Conservation (phyloP, 345 rosid species). For the Salix caprea region DNA sequence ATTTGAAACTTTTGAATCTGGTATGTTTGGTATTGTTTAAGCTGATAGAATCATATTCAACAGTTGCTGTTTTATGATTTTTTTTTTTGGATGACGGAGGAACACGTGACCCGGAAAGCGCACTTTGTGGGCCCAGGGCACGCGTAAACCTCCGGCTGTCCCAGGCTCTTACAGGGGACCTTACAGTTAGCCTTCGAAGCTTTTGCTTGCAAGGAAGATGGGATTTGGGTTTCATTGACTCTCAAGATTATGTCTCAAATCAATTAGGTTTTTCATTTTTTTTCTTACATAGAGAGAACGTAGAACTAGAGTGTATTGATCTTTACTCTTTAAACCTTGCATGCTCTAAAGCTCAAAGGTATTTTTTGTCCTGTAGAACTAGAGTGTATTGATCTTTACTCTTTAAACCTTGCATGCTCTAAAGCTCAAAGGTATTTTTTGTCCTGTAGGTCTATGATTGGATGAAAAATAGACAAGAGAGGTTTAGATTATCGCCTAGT, state of each 20-base stretch:
- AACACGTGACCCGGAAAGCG: too few species aligned
- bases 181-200: too few species aligned
- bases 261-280: not conserved
- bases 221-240: not conserved
- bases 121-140: too few species aligned
- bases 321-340: not conserved
- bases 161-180: too few species aligned
- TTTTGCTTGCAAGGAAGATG: not conserved
- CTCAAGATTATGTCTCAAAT: not conserved
- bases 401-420: not conserved
- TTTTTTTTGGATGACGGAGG: too few species aligned
- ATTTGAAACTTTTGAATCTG: not conserved
- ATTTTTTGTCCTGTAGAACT: conserved; percentile 24
- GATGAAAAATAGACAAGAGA: conserved; percentile 76
- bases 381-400: not conserved
- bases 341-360: not conserved
- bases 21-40: not conserved
- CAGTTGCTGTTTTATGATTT: not conserved
- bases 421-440: not conserved
- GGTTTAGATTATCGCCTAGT: conserved; percentile 65
- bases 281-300: not conserved
- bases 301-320: not conserved
- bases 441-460: conserved; percentile 70
- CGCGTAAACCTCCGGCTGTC: too few species aligned
- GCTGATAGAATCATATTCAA: not conserved